Evolutionary conservation across 1,284 basidiomycete genomes (phyloP), one percentile per base, ranked within the genome.

Genomic region (Marasmius tenuissimus): DNA sequence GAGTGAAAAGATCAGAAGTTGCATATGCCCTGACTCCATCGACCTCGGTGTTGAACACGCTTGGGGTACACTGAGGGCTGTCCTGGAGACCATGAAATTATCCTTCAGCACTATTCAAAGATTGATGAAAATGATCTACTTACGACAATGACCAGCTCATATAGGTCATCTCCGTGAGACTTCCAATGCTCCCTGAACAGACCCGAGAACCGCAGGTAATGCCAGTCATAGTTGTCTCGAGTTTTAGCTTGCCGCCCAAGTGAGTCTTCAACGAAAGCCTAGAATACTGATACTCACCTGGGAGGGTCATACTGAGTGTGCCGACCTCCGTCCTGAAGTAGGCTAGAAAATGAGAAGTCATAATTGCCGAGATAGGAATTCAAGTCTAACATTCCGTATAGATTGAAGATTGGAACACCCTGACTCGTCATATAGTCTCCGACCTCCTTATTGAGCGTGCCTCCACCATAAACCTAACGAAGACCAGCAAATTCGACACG

Each of bases 1-100:
- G 77, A 0, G 71, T 58, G 27, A 83, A 65, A 9, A 84, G 65
- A 67, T 85, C 83, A 22, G 71, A 76, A 5, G 80, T 76, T 2
- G 67, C 69, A 63, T 72, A 74, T 3, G 68, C 71, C n/a, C 67
- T 52, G 9, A 60, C 37, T 3, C 73, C 73, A 5, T 67, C 49
- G 20, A 67, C 35, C 11, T 63, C 62, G 1, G 63, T 65, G 58
- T 73, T 72, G 33, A 68, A 37, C 0, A 68, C 49, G 9, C 20
- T 47, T 40, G 61, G 34, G 59, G 49, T 16, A 39, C 49, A 47
- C 53, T 39, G 62, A 14, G 53, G n/a, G 22, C 12, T 16, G 11
- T 27, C 9, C 53, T 55, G 6, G 11, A 2, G 40, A 42, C 3
- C 11, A 6, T 12, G 40, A 2, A 42, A 42, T 6, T 12, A 42